Conservation (phyloP, 2,329 filamentous ascomycete genomes). For the Myriangium duriaei region DNA sequence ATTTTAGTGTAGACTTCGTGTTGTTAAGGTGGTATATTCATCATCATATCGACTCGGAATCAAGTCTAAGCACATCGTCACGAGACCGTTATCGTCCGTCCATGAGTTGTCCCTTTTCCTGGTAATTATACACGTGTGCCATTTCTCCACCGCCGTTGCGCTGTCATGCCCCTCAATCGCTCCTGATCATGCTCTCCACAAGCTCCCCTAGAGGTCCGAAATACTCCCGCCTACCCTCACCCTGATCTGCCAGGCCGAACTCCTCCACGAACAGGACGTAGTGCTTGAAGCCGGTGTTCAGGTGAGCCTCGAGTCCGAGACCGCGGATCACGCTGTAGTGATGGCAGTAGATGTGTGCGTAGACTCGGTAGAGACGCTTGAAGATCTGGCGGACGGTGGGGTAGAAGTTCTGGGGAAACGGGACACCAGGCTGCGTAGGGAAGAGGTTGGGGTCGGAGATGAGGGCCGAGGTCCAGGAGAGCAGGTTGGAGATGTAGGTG, state of each 20-base stretch:
- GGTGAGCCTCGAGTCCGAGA: slow-evolving; percentile 85
- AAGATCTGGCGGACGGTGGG: slow-evolving; percentile 97
- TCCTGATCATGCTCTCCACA: slow-evolving; percentile 94
- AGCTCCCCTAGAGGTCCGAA: slow-evolving; percentile 92
- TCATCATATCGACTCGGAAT: too few species aligned
- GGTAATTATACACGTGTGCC: too few species aligned
- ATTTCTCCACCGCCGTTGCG: too few species aligned
- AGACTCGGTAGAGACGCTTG: slow-evolving; percentile 97
- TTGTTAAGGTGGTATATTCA: too few species aligned
- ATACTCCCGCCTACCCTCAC: slow-evolving; percentile 50
- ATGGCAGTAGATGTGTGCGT: slow-evolving; percentile 94
- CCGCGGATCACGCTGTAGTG: slow-evolving; percentile 96
- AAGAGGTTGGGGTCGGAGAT: slow-evolving; percentile 94
- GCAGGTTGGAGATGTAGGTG: slow-evolving; percentile 94
- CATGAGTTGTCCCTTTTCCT: too few species aligned
- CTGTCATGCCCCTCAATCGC: slow-evolving; percentile 48
- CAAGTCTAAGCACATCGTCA: too few species aligned
- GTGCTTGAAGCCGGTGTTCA: slow-evolving; percentile 99
- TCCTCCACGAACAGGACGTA: slow-evolving; percentile 98
- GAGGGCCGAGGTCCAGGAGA: slow-evolving; percentile 90
- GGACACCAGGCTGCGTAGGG: slow-evolving; percentile 60
- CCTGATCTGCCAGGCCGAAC: slow-evolving; percentile 75
- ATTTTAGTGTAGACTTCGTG: too few species aligned
- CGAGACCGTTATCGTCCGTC: too few species aligned
- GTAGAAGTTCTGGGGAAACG: slow-evolving; percentile 83